Percentiles rank a stretch among this genome's conserved stretches.
These are phyloP conservation scores for Suhomyces atakaporum DNA, from an alignment of 1,139 yeast species.

Conservation along the genomic window DNA sequence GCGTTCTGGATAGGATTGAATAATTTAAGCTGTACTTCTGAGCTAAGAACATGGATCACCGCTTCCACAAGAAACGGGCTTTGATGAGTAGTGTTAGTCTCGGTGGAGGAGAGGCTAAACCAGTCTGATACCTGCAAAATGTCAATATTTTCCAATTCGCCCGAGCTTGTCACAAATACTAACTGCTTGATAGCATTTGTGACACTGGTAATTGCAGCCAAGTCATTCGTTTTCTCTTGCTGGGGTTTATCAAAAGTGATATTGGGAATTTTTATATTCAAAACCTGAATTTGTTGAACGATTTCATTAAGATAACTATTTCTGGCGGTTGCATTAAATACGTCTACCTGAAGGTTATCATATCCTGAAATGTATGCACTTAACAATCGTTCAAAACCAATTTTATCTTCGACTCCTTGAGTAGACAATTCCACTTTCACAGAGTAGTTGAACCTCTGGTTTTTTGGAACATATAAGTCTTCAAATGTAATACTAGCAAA, in stretches of 20 bases:
- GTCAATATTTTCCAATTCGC: background rate
- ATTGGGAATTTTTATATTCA: conserved; percentile 19
- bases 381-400: conserved; percentile 20
- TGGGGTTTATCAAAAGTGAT: conserved; percentile 13
- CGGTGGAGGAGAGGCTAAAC: background rate
- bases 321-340: conserved; percentile 15
- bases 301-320: conserved; percentile 21
- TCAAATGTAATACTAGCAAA: conserved; percentile 20
- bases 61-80: conserved; percentile 43
- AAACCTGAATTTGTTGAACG: conserved; percentile 18
- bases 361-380: conserved; percentile 28
- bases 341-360: conserved; percentile 14
- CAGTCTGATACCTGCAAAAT: background rate
- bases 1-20: conserved; percentile 54
- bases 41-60: conserved; percentile 52
- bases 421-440: conserved; percentile 18
- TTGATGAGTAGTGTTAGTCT: conserved; percentile 6
- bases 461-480: conserved; percentile 21
- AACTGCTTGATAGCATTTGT: background rate
- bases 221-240: background rate
- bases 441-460: conserved; percentile 18
- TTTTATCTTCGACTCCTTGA: conserved; percentile 14
- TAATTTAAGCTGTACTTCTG: conserved; percentile 53
- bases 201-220: background rate
- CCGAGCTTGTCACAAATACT: background rate